phyloP scores from a whole-genome alignment of 2,329 filamentous ascomycete genomes.

The Aureobasidium melanogenum region DNA sequence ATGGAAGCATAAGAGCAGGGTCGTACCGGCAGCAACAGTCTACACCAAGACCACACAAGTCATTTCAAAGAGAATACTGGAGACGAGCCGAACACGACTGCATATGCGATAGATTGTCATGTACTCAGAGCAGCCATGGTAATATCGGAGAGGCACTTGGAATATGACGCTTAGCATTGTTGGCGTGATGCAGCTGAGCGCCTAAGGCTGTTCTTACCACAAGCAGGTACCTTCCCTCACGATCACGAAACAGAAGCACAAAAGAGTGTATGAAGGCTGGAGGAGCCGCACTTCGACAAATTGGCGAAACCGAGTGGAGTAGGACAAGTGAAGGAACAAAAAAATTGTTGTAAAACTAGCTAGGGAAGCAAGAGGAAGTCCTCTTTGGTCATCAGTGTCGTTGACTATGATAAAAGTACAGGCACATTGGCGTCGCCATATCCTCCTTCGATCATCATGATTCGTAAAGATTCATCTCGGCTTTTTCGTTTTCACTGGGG shows the following conservation, averaged over 20 bases:
- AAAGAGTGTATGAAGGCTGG: no score
- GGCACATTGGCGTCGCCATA: background rate
- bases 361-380: background rate
- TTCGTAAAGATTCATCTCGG: slow-evolving; percentile 9
- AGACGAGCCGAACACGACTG: background rate
- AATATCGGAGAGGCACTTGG: no score
- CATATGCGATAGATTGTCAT: no score
- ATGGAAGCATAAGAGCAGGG: background rate
- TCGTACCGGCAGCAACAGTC: background rate
- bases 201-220: background rate
- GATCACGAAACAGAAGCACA: background rate
- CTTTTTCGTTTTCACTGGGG: background rate
- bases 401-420: slow-evolving; percentile 8
- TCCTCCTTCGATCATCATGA: slow-evolving; percentile 8
- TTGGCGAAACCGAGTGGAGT: no score
- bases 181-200: no score
- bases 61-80: no score
- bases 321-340: background rate
- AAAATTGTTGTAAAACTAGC: background rate
- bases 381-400: background rate
- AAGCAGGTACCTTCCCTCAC: background rate
- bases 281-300: no score
- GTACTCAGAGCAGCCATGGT: no score
- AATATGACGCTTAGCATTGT: no score
- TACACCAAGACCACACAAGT: no score